phyloP scores from a whole-genome alignment of 2,329 filamentous ascomycete genomes.

The Verticillium albo-atrum region DNA sequence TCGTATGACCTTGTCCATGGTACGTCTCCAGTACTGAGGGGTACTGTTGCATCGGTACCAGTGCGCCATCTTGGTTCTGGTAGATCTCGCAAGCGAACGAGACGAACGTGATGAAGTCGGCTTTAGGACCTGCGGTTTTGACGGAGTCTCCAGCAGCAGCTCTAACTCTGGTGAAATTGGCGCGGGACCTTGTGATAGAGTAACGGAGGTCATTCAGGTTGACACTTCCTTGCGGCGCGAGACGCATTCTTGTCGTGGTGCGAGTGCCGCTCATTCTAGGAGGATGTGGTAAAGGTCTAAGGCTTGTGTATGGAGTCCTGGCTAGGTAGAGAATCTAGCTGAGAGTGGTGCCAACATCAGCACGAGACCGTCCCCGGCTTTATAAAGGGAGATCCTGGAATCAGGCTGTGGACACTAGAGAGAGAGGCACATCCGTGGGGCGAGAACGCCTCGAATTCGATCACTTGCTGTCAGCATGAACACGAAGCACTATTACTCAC shows the following conservation, averaged over 20 bases:
- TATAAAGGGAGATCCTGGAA: too few species aligned
- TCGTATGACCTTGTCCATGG: neutral
- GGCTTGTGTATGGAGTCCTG: too few species aligned
- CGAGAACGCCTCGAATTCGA: too few species aligned
- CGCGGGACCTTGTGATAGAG: neutral
- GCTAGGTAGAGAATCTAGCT: too few species aligned
- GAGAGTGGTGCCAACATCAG: too few species aligned
- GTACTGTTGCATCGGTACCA: neutral
- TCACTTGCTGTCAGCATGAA: too few species aligned
- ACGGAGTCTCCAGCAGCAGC: too few species aligned
- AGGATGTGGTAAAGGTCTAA: too few species aligned
- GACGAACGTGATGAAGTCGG: constrained; percentile 1
- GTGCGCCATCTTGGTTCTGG: neutral
- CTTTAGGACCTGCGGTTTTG: neutral
- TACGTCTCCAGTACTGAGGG: neutral
- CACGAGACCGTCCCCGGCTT: too few species aligned
- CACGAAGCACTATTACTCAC: too few species aligned
- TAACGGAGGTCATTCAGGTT: neutral
- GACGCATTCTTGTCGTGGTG: neutral
- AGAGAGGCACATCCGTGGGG: too few species aligned
- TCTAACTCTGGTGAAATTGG: neutral
- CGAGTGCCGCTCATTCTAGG: neutral
- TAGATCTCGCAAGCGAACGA: constrained; percentile 1
- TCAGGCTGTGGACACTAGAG: too few species aligned
- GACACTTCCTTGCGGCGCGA: neutral